phyloP scores from a whole-genome alignment of 2,329 filamentous ascomycete species.

The Fusarium beomiforme region DNA sequence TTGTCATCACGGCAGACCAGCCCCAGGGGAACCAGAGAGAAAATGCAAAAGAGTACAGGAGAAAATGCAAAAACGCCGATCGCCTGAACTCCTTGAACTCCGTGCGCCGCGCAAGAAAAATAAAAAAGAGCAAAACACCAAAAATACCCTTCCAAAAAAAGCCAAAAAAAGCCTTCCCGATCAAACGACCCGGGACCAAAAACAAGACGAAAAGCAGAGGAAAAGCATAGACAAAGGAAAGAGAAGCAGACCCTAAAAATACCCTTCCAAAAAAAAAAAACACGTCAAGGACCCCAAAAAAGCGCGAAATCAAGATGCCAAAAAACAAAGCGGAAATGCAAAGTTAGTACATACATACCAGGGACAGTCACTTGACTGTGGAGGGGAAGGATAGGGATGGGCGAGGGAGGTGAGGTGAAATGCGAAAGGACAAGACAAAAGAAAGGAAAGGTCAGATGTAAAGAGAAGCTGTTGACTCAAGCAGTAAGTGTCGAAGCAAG shows the following conservation, averaged over 20 bases:
- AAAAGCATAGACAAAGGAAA: neutral
- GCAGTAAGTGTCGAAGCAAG: constrained; percentile 11
- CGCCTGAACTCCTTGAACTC: neutral
- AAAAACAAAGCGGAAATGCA: neutral
- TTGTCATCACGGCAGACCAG: constrained; percentile 42
- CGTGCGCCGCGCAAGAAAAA: neutral
- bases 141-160: too few relatives aligned
- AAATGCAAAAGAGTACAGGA: too few relatives aligned
- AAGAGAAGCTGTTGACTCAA: neutral
- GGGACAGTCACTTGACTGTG: constrained; percentile 3
- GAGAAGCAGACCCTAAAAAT: neutral
- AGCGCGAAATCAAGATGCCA: neutral
- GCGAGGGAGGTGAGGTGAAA: neutral
- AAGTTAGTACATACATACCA: neutral
- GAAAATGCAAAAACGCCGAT: neutral
- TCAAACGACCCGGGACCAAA: neutral
- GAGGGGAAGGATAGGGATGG: neutral
- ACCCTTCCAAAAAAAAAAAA: neutral
- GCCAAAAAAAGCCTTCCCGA: neutral
- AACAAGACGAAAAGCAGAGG: neutral
- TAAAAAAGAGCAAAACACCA: too few relatives aligned
- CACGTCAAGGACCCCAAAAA: neutral
- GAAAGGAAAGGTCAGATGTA: neutral
- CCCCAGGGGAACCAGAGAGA: neutral
- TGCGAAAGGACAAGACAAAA: neutral